Evolutionary conservation across 306 rosid genomes (phyloP), one percentile per base, ranked within the genome.

Genomic region (Potentilla sterilis): DNA sequence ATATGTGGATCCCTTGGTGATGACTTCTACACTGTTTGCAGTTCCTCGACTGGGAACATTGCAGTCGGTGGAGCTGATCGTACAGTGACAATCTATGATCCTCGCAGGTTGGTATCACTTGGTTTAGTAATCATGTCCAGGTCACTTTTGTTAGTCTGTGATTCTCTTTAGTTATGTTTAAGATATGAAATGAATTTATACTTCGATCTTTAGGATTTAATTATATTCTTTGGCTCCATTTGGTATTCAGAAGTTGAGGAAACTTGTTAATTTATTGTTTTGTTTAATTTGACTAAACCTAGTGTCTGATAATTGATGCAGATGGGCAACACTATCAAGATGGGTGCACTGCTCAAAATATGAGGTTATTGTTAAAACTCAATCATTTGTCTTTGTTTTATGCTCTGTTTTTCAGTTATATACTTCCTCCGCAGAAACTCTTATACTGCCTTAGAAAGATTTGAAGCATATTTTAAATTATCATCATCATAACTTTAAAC

Each of bases 51-150:
- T 15, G 96, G 97, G 67, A 72, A 91, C 75, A 55, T 93, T 87
- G 97, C 96, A 19, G 91, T 89, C 6, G 97, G 96, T 42, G 98
- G 98, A 75, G 86, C 87, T 72, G 97, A 91, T 83, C 96, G 97
- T 64, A 88, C 97, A 10, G 86, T 93, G 81, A 89, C 96, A 70
- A 75, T 93, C 66, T 93, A 91, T 78, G 98, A 93, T 88, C 97
- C 98, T 83, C 94, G 98, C 78, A 93, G 91, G 98, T 93, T 73
- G 79, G 89, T 79, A 0, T 55, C 22, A 9, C 80, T 66, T 72
- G 69, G 76, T 76, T 79, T 58, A 51, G 52, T 47, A 54, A 43
- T 63, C 70, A 42, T 72, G 28, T 75, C 67, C 59, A 8, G 38
- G 49, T 40, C 38, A 34, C 57, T 7, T 34, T 52, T 52, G n/a